phyloP scores from a whole-genome alignment of 768 basidiomycete genomes.

The Mycena pura region DNA sequence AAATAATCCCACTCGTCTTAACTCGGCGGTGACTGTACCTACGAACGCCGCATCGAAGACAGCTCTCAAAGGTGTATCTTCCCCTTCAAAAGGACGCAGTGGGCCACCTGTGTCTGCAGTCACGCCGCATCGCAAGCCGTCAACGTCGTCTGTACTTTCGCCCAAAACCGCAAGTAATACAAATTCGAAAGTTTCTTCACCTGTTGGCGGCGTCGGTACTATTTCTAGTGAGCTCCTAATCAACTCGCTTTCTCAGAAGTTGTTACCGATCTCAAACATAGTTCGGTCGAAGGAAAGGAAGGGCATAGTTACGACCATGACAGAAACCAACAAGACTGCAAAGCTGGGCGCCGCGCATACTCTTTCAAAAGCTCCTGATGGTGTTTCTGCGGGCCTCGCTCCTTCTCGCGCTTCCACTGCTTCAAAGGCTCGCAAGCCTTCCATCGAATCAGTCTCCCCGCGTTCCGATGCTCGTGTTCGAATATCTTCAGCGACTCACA shows the following conservation, averaged over 20 bases:
- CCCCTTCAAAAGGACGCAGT: slow-evolving; percentile 14
- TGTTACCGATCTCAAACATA: neutral
- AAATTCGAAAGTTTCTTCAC: slow-evolving; percentile 39
- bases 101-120: slow-evolving; percentile 8
- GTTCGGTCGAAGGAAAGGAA: slow-evolving; percentile 29
- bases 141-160: slow-evolving; percentile 10
- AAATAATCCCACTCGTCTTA: slow-evolving; percentile 7
- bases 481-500: slow-evolving; percentile 1
- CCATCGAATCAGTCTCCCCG: slow-evolving; percentile 28
- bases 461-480: slow-evolving; percentile 22
- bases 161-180: slow-evolving; percentile 14
- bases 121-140: slow-evolving; percentile 20
- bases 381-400: slow-evolving; percentile 34
- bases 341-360: slow-evolving; percentile 1
- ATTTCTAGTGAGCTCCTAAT: slow-evolving; percentile 35
- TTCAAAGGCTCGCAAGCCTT: slow-evolving; percentile 32
- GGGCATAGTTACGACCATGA: slow-evolving; percentile 11
- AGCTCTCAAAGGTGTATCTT: slow-evolving; percentile 2
- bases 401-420: slow-evolving; percentile 18
- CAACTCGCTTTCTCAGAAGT: neutral
- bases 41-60: neutral
- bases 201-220: slow-evolving; percentile 39
- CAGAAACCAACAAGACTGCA: slow-evolving; percentile 1
- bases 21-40: neutral
- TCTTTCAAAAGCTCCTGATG: slow-evolving; percentile 35